Conservation (phyloP, 2,329 filamentous ascomycete species). For the Hymenoscyphus albidus region DNA sequence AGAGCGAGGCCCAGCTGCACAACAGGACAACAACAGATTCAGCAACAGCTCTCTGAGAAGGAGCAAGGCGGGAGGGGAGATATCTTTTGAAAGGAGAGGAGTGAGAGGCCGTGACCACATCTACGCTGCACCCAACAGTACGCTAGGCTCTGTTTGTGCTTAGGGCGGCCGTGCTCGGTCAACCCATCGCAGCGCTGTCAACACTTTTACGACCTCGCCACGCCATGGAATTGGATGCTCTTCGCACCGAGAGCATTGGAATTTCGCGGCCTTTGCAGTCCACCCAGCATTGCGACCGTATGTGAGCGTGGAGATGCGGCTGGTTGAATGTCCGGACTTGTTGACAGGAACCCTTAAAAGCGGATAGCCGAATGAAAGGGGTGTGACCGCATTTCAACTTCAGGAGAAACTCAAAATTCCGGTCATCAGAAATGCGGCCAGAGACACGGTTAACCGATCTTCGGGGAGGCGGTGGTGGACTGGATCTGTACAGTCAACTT, state of each 20-base stretch:
- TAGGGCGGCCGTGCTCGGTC: neutral
- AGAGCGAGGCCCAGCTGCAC: conserved; percentile 1
- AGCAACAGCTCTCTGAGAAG: neutral
- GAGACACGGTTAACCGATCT: neutral
- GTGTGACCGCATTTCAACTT: neutral
- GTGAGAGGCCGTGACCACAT: neutral
- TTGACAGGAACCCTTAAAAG: neutral
- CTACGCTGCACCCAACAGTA: neutral
- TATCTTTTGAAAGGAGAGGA: neutral
- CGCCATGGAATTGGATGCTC: neutral
- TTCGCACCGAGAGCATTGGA: neutral
- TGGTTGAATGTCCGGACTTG: neutral
- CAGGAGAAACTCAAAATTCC: conserved; percentile 1
- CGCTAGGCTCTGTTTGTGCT: neutral
- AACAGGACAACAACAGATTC: neutral
- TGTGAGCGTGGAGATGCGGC: neutral
- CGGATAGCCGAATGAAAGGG: neutral
- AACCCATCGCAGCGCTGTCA: neutral
- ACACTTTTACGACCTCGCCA: neutral
- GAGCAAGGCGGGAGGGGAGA: conserved; percentile 1
- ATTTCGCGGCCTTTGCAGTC: neutral
- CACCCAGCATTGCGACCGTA: neutral
- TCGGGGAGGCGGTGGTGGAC: neutral
- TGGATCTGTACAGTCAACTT: too few relatives aligned
- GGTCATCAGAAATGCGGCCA: conserved; percentile 1